These are phyloP conservation scores for Suhomyces anneliseae DNA, from an alignment of 1,139 yeast genomes.

Conservation along the genomic window DNA sequence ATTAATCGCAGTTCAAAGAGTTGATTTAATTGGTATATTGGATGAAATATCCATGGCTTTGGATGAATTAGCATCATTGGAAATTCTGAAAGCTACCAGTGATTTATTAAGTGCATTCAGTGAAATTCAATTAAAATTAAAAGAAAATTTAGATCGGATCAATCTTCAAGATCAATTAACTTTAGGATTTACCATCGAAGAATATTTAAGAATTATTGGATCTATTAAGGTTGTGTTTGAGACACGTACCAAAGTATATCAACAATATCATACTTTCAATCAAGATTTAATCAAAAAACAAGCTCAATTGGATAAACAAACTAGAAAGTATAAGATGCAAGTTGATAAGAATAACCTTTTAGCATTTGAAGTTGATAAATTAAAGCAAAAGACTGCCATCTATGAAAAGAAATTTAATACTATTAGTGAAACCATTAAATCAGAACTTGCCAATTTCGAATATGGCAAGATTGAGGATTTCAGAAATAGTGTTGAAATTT, in stretches of 20 bases:
- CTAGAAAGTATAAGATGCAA: constrained; percentile 56
- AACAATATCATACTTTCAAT: constrained; percentile 51
- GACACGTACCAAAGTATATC: constrained; percentile 70
- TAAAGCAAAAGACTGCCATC: constrained; percentile 57
- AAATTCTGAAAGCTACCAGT: constrained; percentile 67
- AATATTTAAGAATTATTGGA: constrained; percentile 74
- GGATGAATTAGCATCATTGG: constrained; percentile 74
- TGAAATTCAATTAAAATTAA: constrained; percentile 67
- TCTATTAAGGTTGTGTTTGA: constrained; percentile 75
- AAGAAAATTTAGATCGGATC: constrained; percentile 74
- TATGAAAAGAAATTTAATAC: constrained; percentile 60
- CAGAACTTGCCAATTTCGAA: constrained; percentile 71
- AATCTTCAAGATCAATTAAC: constrained; percentile 86
- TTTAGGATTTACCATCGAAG: constrained; percentile 84
- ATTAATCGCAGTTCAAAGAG: constrained; percentile 69
- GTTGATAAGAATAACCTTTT: constrained; percentile 59
- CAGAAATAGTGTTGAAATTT: constrained; percentile 86
- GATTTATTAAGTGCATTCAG: constrained; percentile 60
- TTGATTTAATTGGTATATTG: constrained; percentile 56
- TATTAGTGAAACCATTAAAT: constrained; percentile 63
- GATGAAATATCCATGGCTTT: constrained; percentile 55
- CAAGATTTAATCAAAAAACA: constrained; percentile 49
- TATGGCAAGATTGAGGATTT: constrained; percentile 79
- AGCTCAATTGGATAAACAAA: constrained; percentile 52
- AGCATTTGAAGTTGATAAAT: constrained; percentile 57